Percentiles rank a stretch among this genome's conserved stretches.
Evolutionary conservation across 306 rosid genomes (phyloP).

Genomic region (Pterocarpus macrocarpus): DNA sequence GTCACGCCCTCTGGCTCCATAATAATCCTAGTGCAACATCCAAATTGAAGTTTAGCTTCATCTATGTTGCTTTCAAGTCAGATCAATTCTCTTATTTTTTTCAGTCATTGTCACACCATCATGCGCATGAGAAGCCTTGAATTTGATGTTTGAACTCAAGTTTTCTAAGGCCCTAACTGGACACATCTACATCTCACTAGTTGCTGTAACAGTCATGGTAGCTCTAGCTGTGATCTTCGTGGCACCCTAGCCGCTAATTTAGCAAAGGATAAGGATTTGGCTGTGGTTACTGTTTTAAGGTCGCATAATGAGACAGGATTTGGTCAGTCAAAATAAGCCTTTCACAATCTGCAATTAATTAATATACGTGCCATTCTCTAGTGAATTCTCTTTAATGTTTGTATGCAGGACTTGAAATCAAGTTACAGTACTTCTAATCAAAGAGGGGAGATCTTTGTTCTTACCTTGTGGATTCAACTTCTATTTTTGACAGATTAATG

Average conservation of each 20-base stretch:
- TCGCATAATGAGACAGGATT: conserved; percentile 26
- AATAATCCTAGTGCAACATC: background rate
- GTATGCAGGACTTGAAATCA: background rate
- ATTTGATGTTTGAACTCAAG: background rate
- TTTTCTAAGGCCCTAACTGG: conserved; percentile 21
- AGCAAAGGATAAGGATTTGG: conserved; percentile 50
- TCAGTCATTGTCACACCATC: conserved; percentile 40
- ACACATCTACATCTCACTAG: background rate
- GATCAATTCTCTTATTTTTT: conserved; percentile 14
- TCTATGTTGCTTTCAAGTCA: conserved; percentile 46
- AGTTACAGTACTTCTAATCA: background rate
- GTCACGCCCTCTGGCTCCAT: conserved; percentile 41
- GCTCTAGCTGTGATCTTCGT: conserved; percentile 5
- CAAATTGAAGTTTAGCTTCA: background rate
- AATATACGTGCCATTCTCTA: background rate
- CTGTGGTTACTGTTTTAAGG: conserved; percentile 53
- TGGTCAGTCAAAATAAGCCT: conserved; percentile 44
- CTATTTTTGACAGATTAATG: background rate
- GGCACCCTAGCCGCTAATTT: conserved; percentile 51
- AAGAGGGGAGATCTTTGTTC: background rate
- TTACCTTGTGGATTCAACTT: background rate
- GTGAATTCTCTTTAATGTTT: background rate
- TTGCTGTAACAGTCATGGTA: background rate
- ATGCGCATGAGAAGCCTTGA: conserved; percentile 43
- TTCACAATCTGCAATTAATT: conserved; percentile 3